Evolutionary conservation across 495 filamentous ascomycete species (phyloP), one percentile per base, ranked within the genome.

Genomic region (Tuber calosporum): DNA sequence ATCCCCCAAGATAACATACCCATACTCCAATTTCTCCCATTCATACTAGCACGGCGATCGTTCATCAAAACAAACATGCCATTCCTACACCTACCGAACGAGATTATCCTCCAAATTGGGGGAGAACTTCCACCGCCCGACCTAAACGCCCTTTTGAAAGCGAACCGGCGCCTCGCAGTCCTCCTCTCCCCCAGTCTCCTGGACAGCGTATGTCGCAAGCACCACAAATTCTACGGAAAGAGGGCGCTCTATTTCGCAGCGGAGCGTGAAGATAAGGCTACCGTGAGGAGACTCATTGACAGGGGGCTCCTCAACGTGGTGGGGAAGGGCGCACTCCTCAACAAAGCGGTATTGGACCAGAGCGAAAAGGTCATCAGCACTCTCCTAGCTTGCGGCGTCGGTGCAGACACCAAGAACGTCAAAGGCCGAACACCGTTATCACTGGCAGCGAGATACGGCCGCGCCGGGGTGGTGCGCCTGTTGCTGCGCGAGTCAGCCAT

Each of bases 401-500:
- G 42, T 0, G 67, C 74, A 2, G 72, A 82, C 41, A 36, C 75
- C 38, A 79, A 69, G 30, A 81, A 82, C 66, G 43, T 42, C 3
- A 66, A 71, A 71, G 78, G 76, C n/a, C 73, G 67, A 69, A 82
- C 82, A 19, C 81, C 82, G 40, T 73, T 83, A 26, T 74, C 70
- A 34, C 73, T 42, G 26, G 78, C 78, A 37, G 79, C 75, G n/a
- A 43, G 58, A 41, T 72, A 68, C 43, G 79, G 79, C 40, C 26
- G 81, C 42, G 69, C 78, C 48, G 75, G 53, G 30, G 45, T 77
- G n/a, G 78, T 82, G 36, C 72, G 74, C 43, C 26, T 80, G 22
- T 66, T 82, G 41, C 75, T 80, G 36, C 71, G 69, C 19, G 74
- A 69, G 42, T 37, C 66, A 40, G 70, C 66, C 30, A 42, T 74